These are phyloP conservation scores for Pleurotus salmoneostramineus DNA, from an alignment of 768 basidiomycete genomes.

Conservation along the genomic window DNA sequence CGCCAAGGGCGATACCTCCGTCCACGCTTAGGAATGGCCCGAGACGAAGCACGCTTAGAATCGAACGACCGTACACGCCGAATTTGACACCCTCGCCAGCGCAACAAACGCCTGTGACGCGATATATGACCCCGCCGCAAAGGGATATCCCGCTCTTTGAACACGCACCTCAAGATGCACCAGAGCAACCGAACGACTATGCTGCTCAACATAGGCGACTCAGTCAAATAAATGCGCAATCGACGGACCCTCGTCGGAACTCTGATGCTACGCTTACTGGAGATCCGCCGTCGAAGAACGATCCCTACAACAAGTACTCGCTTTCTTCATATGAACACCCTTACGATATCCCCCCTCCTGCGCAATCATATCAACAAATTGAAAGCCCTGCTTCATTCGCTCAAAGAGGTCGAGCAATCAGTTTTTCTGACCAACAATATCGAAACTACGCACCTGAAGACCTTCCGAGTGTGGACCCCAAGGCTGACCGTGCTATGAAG, in stretches of 20 bases:
- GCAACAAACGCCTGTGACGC: conserved; percentile 13
- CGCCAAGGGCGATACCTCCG: neutral
- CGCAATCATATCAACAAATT: conserved; percentile 29
- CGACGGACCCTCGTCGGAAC: conserved; percentile 18
- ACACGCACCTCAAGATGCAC: conserved; percentile 5
- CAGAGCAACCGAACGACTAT: neutral
- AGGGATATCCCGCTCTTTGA: conserved; percentile 25
- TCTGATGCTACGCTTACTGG: conserved; percentile 33
- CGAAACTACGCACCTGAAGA: conserved; percentile 18
- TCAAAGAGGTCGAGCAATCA: conserved; percentile 28
- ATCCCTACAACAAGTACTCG: conserved; percentile 37
- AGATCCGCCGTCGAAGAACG: neutral
- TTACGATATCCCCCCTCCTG: conserved; percentile 55
- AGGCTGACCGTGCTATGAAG: conserved; percentile 29
- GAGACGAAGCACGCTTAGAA: neutral
- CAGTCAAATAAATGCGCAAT: conserved; percentile 13
- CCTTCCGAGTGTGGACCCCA: conserved; percentile 16
- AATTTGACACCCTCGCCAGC: conserved; percentile 4
- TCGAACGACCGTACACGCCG: neutral
- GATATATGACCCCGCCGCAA: conserved; percentile 14
- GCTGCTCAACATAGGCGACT: conserved; percentile 20
- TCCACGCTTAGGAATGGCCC: neutral
- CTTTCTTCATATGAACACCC: conserved; percentile 59
- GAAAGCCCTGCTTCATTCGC: conserved; percentile 20
- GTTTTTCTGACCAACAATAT: conserved; percentile 27